A percentile compares a stretch with the other conserved stretches of the same genome.
phyloP scores from a whole-genome alignment of 2,329 filamentous ascomycete genomes.

The Fusarium nanum region DNA sequence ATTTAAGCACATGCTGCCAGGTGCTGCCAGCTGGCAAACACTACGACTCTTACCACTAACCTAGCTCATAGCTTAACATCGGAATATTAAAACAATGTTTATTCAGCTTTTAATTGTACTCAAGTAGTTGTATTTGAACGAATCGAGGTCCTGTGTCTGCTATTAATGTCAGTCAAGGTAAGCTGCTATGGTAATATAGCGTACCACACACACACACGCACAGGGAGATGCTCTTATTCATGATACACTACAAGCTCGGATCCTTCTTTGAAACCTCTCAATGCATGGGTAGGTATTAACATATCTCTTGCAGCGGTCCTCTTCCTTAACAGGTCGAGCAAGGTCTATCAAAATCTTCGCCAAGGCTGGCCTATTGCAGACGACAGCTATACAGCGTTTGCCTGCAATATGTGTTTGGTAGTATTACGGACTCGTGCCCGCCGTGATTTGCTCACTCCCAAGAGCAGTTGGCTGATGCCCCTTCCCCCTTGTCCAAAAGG shows the following conservation, averaged over 20 bases:
- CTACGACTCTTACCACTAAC: neutral
- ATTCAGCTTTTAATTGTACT: neutral
- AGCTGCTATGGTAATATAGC: neutral
- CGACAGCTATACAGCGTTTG: neutral
- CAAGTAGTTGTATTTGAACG: neutral
- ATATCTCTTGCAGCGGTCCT: neutral
- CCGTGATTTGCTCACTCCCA: neutral
- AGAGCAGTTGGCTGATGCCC: neutral
- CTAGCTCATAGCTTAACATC: neutral
- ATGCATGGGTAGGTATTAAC: neutral
- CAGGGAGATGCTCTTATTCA: neutral
- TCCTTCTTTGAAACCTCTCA: neutral
- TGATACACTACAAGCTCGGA: neutral
- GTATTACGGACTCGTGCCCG: neutral
- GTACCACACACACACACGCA: neutral
- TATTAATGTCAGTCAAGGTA: neutral
- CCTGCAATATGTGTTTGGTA: neutral
- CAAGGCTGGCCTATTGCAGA: neutral
- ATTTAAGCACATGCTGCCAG: conserved; percentile 2
- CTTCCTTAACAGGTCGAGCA: neutral
- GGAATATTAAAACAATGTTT: neutral
- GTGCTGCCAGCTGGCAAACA: conserved; percentile 5
- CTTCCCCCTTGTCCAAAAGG: neutral
- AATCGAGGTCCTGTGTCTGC: neutral
- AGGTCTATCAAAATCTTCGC: neutral